Base-by-base conservation (phyloP, 2,329 filamentous ascomycete genomes). In the Cercospora zeae-maydis region DNA sequence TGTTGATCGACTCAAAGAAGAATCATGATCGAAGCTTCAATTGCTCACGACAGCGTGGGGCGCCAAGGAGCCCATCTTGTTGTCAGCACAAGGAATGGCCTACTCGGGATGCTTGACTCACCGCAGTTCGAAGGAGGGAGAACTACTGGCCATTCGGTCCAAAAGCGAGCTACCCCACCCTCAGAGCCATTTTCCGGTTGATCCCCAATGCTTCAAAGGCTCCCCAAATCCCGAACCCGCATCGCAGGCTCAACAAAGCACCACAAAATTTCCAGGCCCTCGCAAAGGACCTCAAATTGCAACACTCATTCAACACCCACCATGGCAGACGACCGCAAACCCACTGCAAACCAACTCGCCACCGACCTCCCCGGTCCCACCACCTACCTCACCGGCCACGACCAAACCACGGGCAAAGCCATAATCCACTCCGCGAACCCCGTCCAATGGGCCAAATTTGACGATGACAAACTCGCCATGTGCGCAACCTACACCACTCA, bases 401-500 rank as follows among this genome's bases (percentile, higher is more conserved):
- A 75, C 37, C 54, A 69, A 6, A 64, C 53, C 10, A 56, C 66
- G 10, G 74, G 73, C 57, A 73, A 76, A 67, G 74, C 75, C 14
- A 71, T 75, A 53, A 58, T 76, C 31, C 71, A 75, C 63, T 70
- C 72, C 52, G 56, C 53, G 1, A 67, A 72, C 11, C 73, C 73
- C 13, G 69, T 74, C 10, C 62, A 70, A 24, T 76, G 73, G 73
- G 65, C 64, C 69, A 66, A 64, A 68, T 70, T 77, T 74, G 71
- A 77, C 71, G 64, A 74, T n/a, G 78, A 81, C 65, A 78, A 79
- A 39, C 78, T 81, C 34, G 75, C 75, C 14, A 84, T 84, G 72
- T 75, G 75, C 16, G 79, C 84, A 30, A 78, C 77, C 63, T 85
- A 83, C 75, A 81, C 81, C 3, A 82, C 83, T 11, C 76, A 77